A percentile compares a stretch with the other conserved stretches of the same genome.
Evolutionary conservation across 352 stramenopile genomes (phyloP).

Genomic region (Pythium vanterpoolii): DNA sequence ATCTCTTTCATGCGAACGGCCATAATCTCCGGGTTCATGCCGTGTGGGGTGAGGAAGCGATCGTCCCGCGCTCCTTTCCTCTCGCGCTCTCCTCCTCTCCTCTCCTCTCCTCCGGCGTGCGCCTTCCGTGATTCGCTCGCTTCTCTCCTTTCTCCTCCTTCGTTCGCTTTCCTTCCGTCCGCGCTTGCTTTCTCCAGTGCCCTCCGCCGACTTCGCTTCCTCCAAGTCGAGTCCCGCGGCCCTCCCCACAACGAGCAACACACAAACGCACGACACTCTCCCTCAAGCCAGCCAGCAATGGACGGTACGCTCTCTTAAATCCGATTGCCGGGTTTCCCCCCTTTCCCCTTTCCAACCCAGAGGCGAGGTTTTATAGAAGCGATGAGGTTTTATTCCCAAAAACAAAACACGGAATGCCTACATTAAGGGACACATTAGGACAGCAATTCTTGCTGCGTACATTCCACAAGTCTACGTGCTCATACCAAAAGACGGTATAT

Average conservation of each 20-base stretch:
- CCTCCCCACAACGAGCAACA: constrained; percentile 9
- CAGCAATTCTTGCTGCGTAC: no score
- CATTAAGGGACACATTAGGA: no score
- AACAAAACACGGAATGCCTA: no score
- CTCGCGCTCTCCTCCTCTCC: constrained; percentile 2
- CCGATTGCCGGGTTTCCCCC: not conserved
- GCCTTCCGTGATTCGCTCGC: constrained; percentile 4
- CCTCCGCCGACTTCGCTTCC: constrained; percentile 7
- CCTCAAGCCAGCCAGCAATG: not conserved
- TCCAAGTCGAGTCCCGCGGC: constrained; percentile 7
- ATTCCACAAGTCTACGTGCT: no score
- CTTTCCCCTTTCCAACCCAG: not conserved
- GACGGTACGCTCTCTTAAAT: not conserved
- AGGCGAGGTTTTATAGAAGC: not conserved
- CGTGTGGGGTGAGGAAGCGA: not conserved
- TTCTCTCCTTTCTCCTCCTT: not conserved
- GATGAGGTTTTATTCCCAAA: no score
- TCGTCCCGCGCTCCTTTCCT: not conserved
- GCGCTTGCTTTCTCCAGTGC: not conserved
- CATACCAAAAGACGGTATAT: no score
- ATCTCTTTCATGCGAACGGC: constrained; percentile 81
- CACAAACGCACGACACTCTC: constrained; percentile 9
- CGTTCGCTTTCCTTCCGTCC: constrained; percentile 4
- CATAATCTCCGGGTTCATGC: constrained; percentile 58
- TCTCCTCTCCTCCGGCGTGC: constrained; percentile 10